phyloP scores from a whole-genome alignment of 208 protist species.

The Trypanosoma grayi region DNA sequence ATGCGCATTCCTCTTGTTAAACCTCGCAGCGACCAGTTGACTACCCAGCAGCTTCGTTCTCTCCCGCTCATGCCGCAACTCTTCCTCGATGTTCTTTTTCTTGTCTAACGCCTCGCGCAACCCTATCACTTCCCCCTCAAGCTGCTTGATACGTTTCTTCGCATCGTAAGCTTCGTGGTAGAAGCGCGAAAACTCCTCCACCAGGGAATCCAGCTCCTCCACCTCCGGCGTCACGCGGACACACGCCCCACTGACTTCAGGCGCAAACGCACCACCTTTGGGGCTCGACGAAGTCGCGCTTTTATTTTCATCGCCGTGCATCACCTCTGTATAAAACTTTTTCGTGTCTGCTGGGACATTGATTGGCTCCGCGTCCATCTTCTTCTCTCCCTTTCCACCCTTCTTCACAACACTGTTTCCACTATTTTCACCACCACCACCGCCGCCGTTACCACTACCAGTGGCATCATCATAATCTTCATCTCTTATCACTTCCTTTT shows the following conservation, averaged over 20 bases:
- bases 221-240: conserved; percentile 34
- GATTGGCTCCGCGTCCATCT: too few species aligned
- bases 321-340: neutral
- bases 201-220: conserved; percentile 66
- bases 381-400: too few species aligned
- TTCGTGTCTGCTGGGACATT: neutral
- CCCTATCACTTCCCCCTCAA: conserved; percentile 37
- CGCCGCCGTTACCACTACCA: too few species aligned
- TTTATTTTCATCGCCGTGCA: neutral
- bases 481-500: neutral
- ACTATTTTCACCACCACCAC: too few species aligned
- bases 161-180: conserved; percentile 37
- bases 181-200: conserved; percentile 69
- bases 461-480: neutral
- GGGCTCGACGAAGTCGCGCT: neutral
- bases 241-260: conserved; percentile 3
- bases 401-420: too few species aligned
- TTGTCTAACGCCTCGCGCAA: conserved; percentile 3
- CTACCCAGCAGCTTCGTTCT: neutral
- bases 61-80: neutral
- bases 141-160: conserved; percentile 34
- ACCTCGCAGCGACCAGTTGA: neutral
- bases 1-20: too few species aligned
- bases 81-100: conserved; percentile 3
- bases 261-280: neutral